Evolutionary conservation across 2,329 filamentous ascomycete species (phyloP).

Genomic region (Botrytis hyacinthi): DNA sequence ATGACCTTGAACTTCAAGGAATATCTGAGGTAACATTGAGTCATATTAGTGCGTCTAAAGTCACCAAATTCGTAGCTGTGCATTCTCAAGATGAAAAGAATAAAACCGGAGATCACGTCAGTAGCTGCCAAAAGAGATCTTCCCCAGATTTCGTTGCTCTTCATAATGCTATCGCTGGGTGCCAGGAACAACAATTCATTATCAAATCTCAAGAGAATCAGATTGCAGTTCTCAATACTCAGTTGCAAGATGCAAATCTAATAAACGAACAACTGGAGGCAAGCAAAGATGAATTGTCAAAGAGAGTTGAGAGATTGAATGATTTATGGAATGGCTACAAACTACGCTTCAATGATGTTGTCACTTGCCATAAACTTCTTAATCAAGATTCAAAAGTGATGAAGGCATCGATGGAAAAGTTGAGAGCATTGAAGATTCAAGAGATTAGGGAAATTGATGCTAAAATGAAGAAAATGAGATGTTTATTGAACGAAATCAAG

Average conservation of each 20-base stretch:
- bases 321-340: slow-evolving; percentile 34
- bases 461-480: not conserved
- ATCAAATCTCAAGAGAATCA: slow-evolving; percentile 20
- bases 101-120: slow-evolving; percentile 1
- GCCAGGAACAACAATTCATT: not conserved
- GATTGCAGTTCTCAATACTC: slow-evolving; percentile 18
- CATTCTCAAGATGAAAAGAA: not conserved
- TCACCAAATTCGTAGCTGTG: not conserved
- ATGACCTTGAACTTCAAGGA: slow-evolving; percentile 6
- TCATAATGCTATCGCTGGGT: not conserved
- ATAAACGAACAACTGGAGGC: slow-evolving; percentile 22
- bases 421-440: not conserved
- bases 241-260: slow-evolving; percentile 13
- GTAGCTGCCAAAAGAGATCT: not conserved
- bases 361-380: slow-evolving; percentile 29
- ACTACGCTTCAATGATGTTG: slow-evolving; percentile 39
- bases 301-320: slow-evolving; percentile 32
- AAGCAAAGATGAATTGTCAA: slow-evolving; percentile 27
- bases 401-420: not conserved
- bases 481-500: slow-evolving; percentile 12
- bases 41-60: not conserved
- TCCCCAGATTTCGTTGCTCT: not conserved
- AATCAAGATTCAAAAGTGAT: slow-evolving; percentile 16
- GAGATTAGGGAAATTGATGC: not conserved
- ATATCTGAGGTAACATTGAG: not conserved